Conservation (phyloP, 2,329 filamentous ascomycete genomes). For the Orbilia javanica region DNA sequence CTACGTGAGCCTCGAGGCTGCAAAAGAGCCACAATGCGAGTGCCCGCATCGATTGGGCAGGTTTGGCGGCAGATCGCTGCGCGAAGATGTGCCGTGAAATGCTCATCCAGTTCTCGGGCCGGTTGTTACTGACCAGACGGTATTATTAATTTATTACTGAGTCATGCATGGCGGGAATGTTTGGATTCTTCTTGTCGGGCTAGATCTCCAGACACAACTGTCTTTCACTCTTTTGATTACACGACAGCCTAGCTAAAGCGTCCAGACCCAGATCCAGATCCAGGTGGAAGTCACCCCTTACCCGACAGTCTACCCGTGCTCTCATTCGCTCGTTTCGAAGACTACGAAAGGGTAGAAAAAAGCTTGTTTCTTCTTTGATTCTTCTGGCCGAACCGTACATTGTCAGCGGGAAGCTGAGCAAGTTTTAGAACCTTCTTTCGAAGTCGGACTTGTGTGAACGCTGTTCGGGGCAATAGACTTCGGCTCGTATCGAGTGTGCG, state of each 20-base stretch:
- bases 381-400: slow-evolving; percentile 11
- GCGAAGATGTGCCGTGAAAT: background rate
- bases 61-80: slow-evolving; percentile 44
- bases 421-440: slow-evolving; percentile 54
- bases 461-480: slow-evolving; percentile 7
- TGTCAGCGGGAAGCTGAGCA: slow-evolving; percentile 29
- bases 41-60: slow-evolving; percentile 20
- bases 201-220: slow-evolving; percentile 15
- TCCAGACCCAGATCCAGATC: slow-evolving; percentile 36
- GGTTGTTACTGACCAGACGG: background rate
- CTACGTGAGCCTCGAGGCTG: background rate
- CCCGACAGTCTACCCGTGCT: slow-evolving; percentile 6
- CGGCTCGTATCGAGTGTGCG: slow-evolving; percentile 3
- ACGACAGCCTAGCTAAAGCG: slow-evolving; percentile 26
- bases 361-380: slow-evolving; percentile 47
- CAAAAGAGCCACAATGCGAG: slow-evolving; percentile 15
- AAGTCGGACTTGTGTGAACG: slow-evolving; percentile 8
- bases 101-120: slow-evolving; percentile 13
- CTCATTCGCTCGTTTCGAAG: slow-evolving; percentile 51
- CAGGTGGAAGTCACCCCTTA: slow-evolving; percentile 11
- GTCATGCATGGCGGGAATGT: slow-evolving; percentile 12
- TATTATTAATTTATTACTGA: slow-evolving; percentile 19
- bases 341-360: slow-evolving; percentile 14
- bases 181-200: background rate
- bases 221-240: slow-evolving; percentile 13